Evolutionary conservation across 1,284 basidiomycete species (phyloP).

Genomic region (Tilletia walkeri): DNA sequence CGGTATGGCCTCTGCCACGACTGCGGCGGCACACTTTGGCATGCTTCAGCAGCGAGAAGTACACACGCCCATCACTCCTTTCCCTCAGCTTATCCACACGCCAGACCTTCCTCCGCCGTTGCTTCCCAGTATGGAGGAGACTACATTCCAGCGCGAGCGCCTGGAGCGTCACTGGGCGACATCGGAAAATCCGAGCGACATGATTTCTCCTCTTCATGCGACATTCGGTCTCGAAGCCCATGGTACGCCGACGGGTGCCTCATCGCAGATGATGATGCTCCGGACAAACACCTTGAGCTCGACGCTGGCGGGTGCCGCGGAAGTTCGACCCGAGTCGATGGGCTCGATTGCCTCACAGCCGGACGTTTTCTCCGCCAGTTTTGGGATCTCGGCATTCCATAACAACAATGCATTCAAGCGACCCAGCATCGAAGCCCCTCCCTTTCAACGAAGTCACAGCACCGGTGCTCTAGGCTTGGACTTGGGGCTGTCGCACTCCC

Average conservation of each 20-base stretch:
- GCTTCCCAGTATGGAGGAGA: constrained; percentile 37
- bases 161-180: constrained; percentile 45
- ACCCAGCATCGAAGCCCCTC: background rate
- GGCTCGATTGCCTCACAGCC: background rate
- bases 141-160: constrained; percentile 40
- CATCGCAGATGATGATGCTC: constrained; percentile 4
- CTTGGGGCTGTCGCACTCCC: background rate
- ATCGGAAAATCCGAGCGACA: background rate
- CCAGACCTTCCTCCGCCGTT: constrained; percentile 37
- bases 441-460: constrained; percentile 3
- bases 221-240: background rate
- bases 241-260: background rate
- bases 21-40: constrained; percentile 39
- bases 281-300: constrained; percentile 9
- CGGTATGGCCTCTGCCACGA: constrained; percentile 24
- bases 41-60: constrained; percentile 45
- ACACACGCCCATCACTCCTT: constrained; percentile 45
- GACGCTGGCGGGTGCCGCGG: constrained; percentile 3
- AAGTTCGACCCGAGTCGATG: constrained; percentile 8
- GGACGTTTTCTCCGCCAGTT: background rate
- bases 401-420: background rate
- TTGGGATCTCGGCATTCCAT: background rate
- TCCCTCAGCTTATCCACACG: constrained; percentile 34
- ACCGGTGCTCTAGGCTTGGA: constrained; percentile 13
- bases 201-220: background rate